Base-by-base conservation (phyloP, 2,329 filamentous ascomycete species). In the Ceratocystis diversiconidia region DNA sequence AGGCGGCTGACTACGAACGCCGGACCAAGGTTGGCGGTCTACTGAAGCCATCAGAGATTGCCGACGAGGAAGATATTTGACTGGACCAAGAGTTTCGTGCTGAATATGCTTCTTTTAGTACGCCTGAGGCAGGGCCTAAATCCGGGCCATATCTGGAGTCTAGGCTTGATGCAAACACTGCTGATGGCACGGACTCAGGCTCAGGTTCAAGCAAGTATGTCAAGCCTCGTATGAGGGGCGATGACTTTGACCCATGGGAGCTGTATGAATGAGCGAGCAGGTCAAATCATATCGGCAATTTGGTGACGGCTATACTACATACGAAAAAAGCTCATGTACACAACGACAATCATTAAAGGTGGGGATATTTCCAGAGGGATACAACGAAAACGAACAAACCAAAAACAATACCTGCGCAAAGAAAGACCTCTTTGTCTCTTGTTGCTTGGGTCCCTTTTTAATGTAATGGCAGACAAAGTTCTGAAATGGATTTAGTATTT, bases 21-120 rank as follows among this genome's bases (percentile, higher is more conserved):
- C 86, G 90, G 69, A 89, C 92, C 78, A 97, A 96, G 81, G 90
- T 99, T 65, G 92, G 94, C 70, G 94, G 95, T 72, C 81, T 99
- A 68, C 80, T 99, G 72, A 97, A 99, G 80, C 95, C 94, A 62
- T 94, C 91, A n/a, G 94, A 99, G 75, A 84, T 99, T 73, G 92
- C 91, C 70, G 89, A 92, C 71, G 89, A 92, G 72, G 66, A 67
- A 19, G 88, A 92, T 77, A 81, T 92, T 76, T 96, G 91, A 96
- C 89, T 92, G 69, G 78, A 84, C 57, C 75, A 85, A 74, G 86
- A 90, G 74, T 75, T 89, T 60, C 79, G 85, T 70, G 80, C 77
- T 64, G 86, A 89, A 75, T 82, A 80, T 73, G 76, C 78, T 67
- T 57, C 22, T 57, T 32, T 57, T 32, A 30, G 30, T 57, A 17